Evolutionary conservation across 306 rosid genomes (phyloP).

Genomic region (Quercus alba): DNA sequence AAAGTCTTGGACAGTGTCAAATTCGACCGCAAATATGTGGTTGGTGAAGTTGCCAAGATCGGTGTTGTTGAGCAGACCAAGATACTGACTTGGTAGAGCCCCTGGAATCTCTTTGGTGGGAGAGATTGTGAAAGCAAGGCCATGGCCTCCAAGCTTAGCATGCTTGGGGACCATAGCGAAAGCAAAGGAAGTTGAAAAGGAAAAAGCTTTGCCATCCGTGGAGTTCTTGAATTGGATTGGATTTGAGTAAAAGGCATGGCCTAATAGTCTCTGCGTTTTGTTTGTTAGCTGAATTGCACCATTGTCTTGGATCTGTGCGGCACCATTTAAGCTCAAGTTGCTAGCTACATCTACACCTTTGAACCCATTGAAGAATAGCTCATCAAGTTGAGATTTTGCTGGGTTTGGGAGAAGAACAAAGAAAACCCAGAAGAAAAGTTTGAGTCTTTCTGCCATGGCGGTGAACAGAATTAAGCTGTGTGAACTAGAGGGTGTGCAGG

Average conservation of each 20-base stretch:
- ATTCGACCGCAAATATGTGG: conserved; percentile 16
- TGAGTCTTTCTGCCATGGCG: conserved; percentile 16
- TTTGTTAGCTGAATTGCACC: conserved; percentile 34
- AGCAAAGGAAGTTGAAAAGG: conserved; percentile 20
- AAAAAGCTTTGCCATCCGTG: no score
- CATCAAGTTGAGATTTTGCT: no score
- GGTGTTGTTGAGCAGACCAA: conserved; percentile 26
- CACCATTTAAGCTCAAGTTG: conserved; percentile 24
- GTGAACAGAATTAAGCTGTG: background rate
- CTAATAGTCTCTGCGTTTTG: conserved; percentile 1
- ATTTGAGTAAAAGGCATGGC: no score
- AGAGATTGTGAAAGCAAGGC: conserved; percentile 48
- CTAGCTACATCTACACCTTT: background rate
- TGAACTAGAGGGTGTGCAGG: background rate
- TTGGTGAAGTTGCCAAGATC: conserved; percentile 23
- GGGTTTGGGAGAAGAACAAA: background rate
- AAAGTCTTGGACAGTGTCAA: background rate
- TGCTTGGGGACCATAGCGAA: conserved; percentile 34
- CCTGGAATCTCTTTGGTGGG: conserved; percentile 14
- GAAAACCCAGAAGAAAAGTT: background rate
- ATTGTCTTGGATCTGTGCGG: conserved; percentile 9
- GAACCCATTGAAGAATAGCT: conserved; percentile 12
- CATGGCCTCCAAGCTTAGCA: conserved; percentile 45
- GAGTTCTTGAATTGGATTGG: no score
- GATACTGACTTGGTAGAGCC: conserved; percentile 26